These are phyloP conservation scores for Lachancea thermotolerans DNA, from an alignment of 805 yeast genomes.

Conservation along the genomic window DNA sequence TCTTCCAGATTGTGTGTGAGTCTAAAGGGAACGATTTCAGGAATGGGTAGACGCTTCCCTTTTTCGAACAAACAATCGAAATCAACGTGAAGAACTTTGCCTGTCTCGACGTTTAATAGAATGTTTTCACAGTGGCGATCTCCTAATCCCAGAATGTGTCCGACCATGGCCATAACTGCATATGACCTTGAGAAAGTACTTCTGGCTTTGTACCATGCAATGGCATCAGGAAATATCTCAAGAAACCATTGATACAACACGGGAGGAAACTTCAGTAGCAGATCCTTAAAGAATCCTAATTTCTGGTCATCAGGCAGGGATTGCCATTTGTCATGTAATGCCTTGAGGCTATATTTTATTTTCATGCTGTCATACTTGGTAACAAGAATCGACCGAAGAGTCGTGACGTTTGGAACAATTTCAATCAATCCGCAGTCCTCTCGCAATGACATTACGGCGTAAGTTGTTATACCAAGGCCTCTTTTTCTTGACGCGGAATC, in stretches of 20 bases:
- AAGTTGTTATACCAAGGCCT: conserved; percentile 63
- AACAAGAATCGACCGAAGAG: conserved; percentile 57
- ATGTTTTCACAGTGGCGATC: conserved; percentile 95
- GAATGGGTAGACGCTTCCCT: conserved; percentile 61
- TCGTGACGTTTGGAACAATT: conserved; percentile 71
- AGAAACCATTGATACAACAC: conserved; percentile 83
- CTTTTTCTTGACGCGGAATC: conserved; percentile 71
- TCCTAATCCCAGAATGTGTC: conserved; percentile 88
- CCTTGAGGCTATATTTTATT: conserved; percentile 25
- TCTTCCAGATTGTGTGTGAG: conserved; percentile 82
- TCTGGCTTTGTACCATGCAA: conserved; percentile 77
- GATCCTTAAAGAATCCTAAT: conserved; percentile 23
- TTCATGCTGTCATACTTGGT: conserved; percentile 38
- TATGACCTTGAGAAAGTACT: conserved; percentile 67
- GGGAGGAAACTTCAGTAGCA: conserved; percentile 44
- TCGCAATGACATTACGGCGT: conserved; percentile 81
- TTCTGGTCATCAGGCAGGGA: conserved; percentile 19
- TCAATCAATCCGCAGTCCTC: conserved; percentile 89
- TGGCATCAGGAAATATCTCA: conserved; percentile 84
- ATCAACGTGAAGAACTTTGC: conserved; percentile 86
- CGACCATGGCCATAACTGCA: conserved; percentile 97
- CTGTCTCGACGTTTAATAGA: conserved; percentile 62
- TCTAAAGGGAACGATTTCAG: conserved; percentile 93
- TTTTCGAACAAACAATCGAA: conserved; percentile 95
- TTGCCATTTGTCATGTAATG: conserved; percentile 24